These are phyloP conservation scores for Tirmania nivea DNA, from an alignment of 495 filamentous ascomycete species.

Conservation along the genomic window DNA sequence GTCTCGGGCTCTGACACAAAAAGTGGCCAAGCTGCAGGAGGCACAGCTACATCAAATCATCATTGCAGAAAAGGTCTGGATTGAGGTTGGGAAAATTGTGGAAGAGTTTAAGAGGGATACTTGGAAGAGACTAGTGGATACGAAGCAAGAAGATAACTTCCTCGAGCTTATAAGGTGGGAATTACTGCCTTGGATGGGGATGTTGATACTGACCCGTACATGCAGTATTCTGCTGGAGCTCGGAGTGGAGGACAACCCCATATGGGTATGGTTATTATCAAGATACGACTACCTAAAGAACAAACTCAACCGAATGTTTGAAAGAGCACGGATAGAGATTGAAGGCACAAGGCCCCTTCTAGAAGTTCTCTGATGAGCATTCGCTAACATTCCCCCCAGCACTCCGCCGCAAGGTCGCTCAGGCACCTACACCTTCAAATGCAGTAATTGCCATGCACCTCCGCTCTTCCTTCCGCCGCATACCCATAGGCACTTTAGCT, in stretches of 20 bases:
- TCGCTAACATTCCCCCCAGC: conserved; percentile 23
- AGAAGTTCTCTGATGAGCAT: not conserved
- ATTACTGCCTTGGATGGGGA: conserved; percentile 17
- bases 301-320: conserved; percentile 55
- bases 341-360: conserved; percentile 26
- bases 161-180: conserved; percentile 14
- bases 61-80: conserved; percentile 83
- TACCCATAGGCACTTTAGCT: conserved; percentile 16
- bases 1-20: conserved; percentile 40
- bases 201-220: not conserved
- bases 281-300: conserved; percentile 71
- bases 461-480: conserved; percentile 42
- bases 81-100: conserved; percentile 66
- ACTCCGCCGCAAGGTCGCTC: conserved; percentile 54
- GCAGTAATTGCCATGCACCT: conserved; percentile 51
- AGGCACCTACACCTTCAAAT: conserved; percentile 43
- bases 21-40: conserved; percentile 36
- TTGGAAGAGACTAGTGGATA: conserved; percentile 54
- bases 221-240: conserved; percentile 55
- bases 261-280: conserved; percentile 83
- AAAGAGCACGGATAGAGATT: conserved; percentile 70
- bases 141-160: conserved; percentile 14
- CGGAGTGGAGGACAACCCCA: conserved; percentile 85
- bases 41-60: conserved; percentile 63
- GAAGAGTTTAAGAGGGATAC: conserved; percentile 68